Evolutionary conservation across 306 rosid genomes (phyloP), one percentile per base, ranked within the genome.

Genomic region (Fragaria nilgerrensis): DNA sequence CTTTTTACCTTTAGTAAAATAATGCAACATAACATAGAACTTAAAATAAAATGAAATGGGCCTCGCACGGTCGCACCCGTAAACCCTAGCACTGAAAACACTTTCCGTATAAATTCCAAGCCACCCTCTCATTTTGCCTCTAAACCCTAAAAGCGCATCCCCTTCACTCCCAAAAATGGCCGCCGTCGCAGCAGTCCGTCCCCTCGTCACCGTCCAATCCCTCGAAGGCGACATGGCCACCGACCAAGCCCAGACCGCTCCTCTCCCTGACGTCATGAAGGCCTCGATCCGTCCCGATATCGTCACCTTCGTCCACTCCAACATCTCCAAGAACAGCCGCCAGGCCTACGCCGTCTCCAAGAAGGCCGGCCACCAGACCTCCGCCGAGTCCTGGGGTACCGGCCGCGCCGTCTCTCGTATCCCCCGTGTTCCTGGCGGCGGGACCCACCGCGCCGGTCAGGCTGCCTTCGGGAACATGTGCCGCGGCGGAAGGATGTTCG

Each of bases 391-490:
- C 0, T 93, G 98, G 98, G 98, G 98, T 1, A 93, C 97, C 0
- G 98, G 97, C 45, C 82, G 82, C 9, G 82, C 85, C 25, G 82
- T 82, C 20, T 82, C 82, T 2, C 82, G 85, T 74, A 82, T 82
- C 44, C 85, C 82, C 0, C 82, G 85, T 32, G 98, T 93, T 1
- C 91, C 97, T 0, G 98, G 97, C 0, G 98, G 97, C 23, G 98
- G 98, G 0, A 91, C 98, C 5, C 97, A 93, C 78, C 98, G 96
- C 4, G 98, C 98, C 0, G 97, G 97, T 0, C 97, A 93, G 77
- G 97, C 86, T 7, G 97, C 97, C 5, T 93, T 91, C 74, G 97
- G 98, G 0, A 93, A 93, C 90, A 93, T 93, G 97, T 93, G 98
- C 68, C 96, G 98, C 0, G 98, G 98, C 0, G 98, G 97, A 0